These are phyloP conservation scores for Colletotrichum theobromicola DNA, from an alignment of 2,329 filamentous ascomycete species.

Conservation along the genomic window DNA sequence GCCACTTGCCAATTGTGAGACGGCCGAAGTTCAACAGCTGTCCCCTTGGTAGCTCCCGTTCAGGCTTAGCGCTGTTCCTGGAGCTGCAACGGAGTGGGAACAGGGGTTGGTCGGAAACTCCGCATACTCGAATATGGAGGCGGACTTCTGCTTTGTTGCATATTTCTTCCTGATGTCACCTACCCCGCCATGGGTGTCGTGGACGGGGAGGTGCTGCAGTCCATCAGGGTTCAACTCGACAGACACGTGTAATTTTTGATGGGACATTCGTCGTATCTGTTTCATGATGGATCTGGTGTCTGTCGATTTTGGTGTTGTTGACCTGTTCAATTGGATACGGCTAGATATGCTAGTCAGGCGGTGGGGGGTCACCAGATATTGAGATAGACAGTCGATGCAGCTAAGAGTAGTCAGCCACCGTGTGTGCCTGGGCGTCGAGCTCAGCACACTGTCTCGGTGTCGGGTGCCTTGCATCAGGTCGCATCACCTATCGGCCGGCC, in stretches of 20 bases:
- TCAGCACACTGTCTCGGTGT: background rate
- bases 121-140: background rate
- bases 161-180: background rate
- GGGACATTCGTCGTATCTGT: background rate
- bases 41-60: conserved; percentile 27
- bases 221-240: background rate
- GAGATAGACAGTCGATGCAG: background rate
- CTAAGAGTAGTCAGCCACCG: background rate
- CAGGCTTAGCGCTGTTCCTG: conserved; percentile 16
- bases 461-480: background rate
- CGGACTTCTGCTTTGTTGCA: background rate
- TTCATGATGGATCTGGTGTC: background rate
- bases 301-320: background rate
- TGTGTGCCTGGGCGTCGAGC: background rate
- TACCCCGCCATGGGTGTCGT: conserved; percentile 4
- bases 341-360: background rate
- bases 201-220: background rate
- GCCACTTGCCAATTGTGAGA: conserved; percentile 8
- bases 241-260: conserved; percentile 1
- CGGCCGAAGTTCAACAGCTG: conserved; percentile 27
- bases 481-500: background rate
- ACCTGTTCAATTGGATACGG: background rate
- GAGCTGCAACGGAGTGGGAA: background rate
- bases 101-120: background rate
- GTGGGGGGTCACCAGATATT: background rate